Percentiles rank a stretch among this genome's conserved stretches.
Evolutionary conservation across 768 basidiomycete species (phyloP).

Genomic region (Pisolithus albus): DNA sequence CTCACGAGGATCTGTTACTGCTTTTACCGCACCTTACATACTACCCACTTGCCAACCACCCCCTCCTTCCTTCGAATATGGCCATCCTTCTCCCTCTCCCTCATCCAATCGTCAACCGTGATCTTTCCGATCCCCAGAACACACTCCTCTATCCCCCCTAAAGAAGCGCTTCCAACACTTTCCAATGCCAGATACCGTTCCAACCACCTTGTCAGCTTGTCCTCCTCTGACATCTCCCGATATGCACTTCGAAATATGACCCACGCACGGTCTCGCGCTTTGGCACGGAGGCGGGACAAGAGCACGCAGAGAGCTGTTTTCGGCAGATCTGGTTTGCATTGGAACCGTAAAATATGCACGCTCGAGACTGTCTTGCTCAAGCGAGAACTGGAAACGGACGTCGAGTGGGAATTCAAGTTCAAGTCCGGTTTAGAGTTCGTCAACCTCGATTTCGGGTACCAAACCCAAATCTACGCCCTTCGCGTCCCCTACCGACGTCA

Average conservation of each 20-base stretch:
- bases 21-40: constrained; percentile 43
- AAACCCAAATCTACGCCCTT: too few species aligned
- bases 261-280: constrained; percentile 54
- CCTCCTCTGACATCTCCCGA: constrained; percentile 43
- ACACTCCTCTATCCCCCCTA: too few species aligned
- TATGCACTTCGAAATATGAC: constrained; percentile 53
- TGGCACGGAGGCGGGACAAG: constrained; percentile 41
- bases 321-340: constrained; percentile 20
- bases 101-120: constrained; percentile 50
- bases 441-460: too few species aligned
- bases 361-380: background rate
- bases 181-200: constrained; percentile 41
- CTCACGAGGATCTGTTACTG: too few species aligned
- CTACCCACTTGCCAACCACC: constrained; percentile 50
- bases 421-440: too few species aligned
- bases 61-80: constrained; percentile 55
- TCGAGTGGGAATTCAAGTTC: constrained; percentile 9
- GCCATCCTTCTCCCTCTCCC: constrained; percentile 33
- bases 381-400: constrained; percentile 12
- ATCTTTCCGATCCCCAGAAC: constrained; percentile 12
- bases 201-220: constrained; percentile 43
- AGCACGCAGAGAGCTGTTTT: constrained; percentile 39
- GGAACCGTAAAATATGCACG: background rate
- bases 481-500: too few species aligned
- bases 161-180: constrained; percentile 21